phyloP scores from a whole-genome alignment of 495 filamentous ascomycete genomes.

The Rusavskia elegans region DNA sequence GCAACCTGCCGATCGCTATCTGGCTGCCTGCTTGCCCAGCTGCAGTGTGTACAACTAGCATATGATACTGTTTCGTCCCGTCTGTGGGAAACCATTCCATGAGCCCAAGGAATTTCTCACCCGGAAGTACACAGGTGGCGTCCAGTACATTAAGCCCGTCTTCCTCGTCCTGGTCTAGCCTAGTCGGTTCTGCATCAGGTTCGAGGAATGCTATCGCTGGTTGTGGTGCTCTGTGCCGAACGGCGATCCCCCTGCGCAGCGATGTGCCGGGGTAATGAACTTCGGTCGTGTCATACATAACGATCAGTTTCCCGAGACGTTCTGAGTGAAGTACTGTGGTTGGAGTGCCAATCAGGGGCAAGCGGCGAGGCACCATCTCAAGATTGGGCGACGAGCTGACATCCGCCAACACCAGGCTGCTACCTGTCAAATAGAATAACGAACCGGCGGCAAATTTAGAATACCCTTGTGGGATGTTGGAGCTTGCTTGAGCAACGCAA shows the following conservation, averaged over 20 bases:
- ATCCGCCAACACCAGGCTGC: constrained; percentile 24
- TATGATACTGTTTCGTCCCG: constrained; percentile 26
- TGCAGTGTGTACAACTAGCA: constrained; percentile 22
- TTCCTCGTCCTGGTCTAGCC: not conserved
- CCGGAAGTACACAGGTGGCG: constrained; percentile 12
- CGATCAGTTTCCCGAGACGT: constrained; percentile 24
- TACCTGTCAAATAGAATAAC: constrained; percentile 29
- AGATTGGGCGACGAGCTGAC: constrained; percentile 17
- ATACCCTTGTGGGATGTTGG: constrained; percentile 1
- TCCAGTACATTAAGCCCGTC: not conserved
- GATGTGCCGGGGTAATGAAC: constrained; percentile 4
- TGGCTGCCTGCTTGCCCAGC: not conserved
- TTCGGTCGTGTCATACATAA: constrained; percentile 20
- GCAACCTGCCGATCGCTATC: constrained; percentile 1
- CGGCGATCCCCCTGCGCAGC: no score
- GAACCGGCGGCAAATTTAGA: constrained; percentile 11
- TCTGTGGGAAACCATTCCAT: constrained; percentile 31
- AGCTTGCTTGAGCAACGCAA: constrained; percentile 8
- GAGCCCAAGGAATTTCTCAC: constrained; percentile 33
- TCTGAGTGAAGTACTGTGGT: constrained; percentile 26
- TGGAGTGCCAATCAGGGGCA: constrained; percentile 26
- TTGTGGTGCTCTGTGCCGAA: constrained; percentile 16
- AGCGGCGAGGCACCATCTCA: constrained; percentile 25
- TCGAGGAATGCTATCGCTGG: constrained; percentile 28
- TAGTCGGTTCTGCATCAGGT: constrained; percentile 13